phyloP scores from a whole-genome alignment of 2,329 filamentous ascomycete genomes.

The Xylariaceae sp. region DNA sequence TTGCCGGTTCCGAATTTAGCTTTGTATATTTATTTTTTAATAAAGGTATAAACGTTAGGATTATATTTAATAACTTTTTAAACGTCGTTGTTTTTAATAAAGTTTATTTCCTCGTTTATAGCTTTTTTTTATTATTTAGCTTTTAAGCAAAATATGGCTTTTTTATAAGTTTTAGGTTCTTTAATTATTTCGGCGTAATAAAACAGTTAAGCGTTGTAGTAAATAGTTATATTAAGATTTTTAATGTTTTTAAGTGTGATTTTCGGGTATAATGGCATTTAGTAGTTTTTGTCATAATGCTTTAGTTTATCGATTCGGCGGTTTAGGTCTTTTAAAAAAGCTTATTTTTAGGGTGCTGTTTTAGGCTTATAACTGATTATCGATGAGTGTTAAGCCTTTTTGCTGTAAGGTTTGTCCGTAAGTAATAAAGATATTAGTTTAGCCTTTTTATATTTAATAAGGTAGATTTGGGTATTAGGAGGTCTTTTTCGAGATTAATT shows the following conservation, averaged over 20 bases:
- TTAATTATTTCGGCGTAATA: no score
- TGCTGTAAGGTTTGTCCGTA: not conserved
- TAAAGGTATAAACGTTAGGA: no score
- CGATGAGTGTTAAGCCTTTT: no score
- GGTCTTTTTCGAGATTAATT: not conserved
- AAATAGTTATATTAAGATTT: not conserved
- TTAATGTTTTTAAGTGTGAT: not conserved
- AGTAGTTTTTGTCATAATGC: not conserved
- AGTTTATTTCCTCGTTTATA: constrained; percentile 7
- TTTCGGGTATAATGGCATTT: not conserved
- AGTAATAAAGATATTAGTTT: not conserved
- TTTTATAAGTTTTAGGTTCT: not conserved
- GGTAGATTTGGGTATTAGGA: no score
- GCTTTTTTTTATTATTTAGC: not conserved
- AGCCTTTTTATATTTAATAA: not conserved
- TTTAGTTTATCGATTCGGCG: not conserved
- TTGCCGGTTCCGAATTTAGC: no score
- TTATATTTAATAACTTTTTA: constrained; percentile 4
- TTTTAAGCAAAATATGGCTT: not conserved
- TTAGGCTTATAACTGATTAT: no score
- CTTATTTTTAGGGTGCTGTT: not conserved
- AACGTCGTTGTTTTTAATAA: constrained; percentile 6
- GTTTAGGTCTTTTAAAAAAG: not conserved
- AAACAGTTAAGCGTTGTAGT: not conserved
- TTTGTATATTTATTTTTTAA: no score